These are phyloP conservation scores for Colletotrichum sidae DNA, from an alignment of 2,329 filamentous ascomycete species.

Conservation along the genomic window DNA sequence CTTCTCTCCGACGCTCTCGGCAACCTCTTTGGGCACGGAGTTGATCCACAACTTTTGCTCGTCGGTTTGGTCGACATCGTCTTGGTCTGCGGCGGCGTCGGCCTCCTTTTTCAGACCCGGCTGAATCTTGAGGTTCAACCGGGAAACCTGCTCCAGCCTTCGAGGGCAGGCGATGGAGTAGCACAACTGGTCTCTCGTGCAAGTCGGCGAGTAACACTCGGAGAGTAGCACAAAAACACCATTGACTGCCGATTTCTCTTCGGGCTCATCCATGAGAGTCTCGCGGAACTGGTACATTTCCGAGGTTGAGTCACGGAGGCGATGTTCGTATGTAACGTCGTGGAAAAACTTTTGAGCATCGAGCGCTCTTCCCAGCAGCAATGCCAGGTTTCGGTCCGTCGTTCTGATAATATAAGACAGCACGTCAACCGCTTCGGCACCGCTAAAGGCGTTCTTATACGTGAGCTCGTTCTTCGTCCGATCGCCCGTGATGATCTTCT, in stretches of 20 bases:
- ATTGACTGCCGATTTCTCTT: conserved; percentile 81
- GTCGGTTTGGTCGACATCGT: conserved; percentile 85
- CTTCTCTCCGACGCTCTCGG: conserved; percentile 86
- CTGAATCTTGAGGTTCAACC: conserved; percentile 92
- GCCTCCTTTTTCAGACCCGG: conserved; percentile 81
- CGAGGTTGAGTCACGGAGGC: conserved; percentile 89
- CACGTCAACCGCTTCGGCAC: conserved; percentile 93
- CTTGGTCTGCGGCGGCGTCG: conserved; percentile 73
- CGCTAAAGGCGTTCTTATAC: conserved; percentile 97
- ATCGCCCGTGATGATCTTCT: conserved; percentile 87
- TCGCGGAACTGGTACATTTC: conserved; percentile 98
- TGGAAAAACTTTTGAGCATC: conserved; percentile 99
- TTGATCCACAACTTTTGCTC: conserved; percentile 99
- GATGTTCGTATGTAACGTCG: conserved; percentile 97
- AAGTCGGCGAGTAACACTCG: conserved; percentile 98
- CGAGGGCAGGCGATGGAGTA: conserved; percentile 98
- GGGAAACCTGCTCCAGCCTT: conserved; percentile 92
- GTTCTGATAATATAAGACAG: conserved; percentile 98
- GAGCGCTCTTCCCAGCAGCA: conserved; percentile 89
- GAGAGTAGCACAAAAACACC: conserved; percentile 96
- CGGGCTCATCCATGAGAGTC: conserved; percentile 85
- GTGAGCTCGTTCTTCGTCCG: conserved; percentile 96
- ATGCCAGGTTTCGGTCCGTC: conserved; percentile 91
- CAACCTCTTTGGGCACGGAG: conserved; percentile 93
- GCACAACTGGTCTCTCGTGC: conserved; percentile 92